These are phyloP conservation scores for Penstemon barbatus DNA, from an alignment of 257 asterid species.

Conservation along the genomic window DNA sequence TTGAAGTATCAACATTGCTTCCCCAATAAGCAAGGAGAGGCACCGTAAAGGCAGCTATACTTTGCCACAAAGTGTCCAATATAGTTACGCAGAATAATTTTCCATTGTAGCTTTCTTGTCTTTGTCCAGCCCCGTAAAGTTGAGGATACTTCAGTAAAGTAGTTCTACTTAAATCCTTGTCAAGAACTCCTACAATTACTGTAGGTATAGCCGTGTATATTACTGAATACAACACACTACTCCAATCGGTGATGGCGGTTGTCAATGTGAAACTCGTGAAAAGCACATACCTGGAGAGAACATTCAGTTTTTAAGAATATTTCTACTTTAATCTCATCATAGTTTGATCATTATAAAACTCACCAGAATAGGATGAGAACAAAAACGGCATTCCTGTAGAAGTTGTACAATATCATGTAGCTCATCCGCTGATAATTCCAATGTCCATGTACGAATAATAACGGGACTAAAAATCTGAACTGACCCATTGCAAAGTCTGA, in stretches of 20 bases:
- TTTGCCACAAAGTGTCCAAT: conserved; percentile 90
- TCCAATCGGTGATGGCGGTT: conserved; percentile 95
- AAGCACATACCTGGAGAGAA: conserved; percentile 67
- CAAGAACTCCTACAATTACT: conserved; percentile 77
- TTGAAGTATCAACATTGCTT: conserved; percentile 64
- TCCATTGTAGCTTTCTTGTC: conserved; percentile 75
- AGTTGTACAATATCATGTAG: conserved; percentile 92
- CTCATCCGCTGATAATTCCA: conserved; percentile 98
- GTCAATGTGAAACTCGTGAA: conserved; percentile 82
- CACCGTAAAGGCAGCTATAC: conserved; percentile 62
- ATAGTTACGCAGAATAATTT: conserved; percentile 78
- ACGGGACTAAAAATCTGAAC: conserved; percentile 91
- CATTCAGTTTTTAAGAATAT: too few species aligned
- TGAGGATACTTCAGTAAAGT: conserved; percentile 78
- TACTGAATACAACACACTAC: conserved; percentile 86
- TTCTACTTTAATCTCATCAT: too few species aligned
- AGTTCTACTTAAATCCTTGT: conserved; percentile 78
- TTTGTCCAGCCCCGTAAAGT: conserved; percentile 87
- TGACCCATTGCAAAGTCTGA: conserved; percentile 99
- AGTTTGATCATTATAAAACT: conserved; percentile 28
- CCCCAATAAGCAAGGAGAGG: conserved; percentile 81
- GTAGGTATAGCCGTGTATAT: conserved; percentile 87
- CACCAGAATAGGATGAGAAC: conserved; percentile 92
- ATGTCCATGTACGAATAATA: conserved; percentile 92
- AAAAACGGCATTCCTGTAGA: conserved; percentile 82